Percentiles rank a stretch among this genome's conserved stretches.
Conservation (phyloP, 2,329 filamentous ascomycete genomes). For the Ophiostoma pallidulum region DNA sequence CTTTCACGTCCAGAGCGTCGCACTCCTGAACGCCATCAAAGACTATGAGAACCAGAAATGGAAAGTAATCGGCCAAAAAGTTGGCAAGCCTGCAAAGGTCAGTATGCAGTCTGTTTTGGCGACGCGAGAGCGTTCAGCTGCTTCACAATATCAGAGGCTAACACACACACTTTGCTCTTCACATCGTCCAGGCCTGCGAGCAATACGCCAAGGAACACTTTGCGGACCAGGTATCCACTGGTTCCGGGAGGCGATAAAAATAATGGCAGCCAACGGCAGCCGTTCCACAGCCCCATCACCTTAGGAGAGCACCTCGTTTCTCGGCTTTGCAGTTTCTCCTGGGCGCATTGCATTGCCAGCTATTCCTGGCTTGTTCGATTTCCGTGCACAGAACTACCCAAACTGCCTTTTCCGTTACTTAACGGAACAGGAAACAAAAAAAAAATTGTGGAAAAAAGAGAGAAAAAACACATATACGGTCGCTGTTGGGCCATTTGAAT, state of each 20-base stretch:
- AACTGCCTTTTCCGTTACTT: too few relatives aligned
- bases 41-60: conserved; percentile 98
- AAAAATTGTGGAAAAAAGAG: neutral
- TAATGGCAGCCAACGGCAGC: too few relatives aligned
- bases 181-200: conserved; percentile 33
- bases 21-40: conserved; percentile 86
- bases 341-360: neutral
- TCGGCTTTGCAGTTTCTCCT: neutral
- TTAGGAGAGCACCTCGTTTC: neutral
- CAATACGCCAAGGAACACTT: conserved; percentile 98
- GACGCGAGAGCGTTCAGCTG: too few relatives aligned
- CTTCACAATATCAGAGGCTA: too few relatives aligned
- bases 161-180: too few relatives aligned
- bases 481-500: neutral
- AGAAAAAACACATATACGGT: neutral
- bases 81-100: conserved; percentile 95
- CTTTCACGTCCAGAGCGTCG: conserved; percentile 60
- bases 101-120: neutral
- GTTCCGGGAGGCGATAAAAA: conserved; percentile 29
- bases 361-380: too few relatives aligned
- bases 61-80: conserved; percentile 94
- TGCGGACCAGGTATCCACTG: conserved; percentile 29
- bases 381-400: too few relatives aligned
- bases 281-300: neutral
- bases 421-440: too few relatives aligned